Evolutionary conservation across 192 early-diverging fungal species (phyloP).

Genomic region (Backusella tuberculispora): DNA sequence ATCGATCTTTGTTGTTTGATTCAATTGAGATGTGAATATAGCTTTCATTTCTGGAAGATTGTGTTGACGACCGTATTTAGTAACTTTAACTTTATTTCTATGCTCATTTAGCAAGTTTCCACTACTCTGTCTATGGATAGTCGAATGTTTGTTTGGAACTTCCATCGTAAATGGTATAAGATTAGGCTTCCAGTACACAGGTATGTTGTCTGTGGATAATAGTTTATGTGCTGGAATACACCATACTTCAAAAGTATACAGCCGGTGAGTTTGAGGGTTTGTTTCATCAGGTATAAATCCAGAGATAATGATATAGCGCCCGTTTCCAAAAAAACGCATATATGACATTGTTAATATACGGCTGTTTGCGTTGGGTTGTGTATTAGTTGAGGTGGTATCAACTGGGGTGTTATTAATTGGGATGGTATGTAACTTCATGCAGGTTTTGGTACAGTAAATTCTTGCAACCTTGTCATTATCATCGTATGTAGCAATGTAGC

Average conservation of each 20-base stretch:
- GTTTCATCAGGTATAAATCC: not conserved
- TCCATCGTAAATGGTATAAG: not conserved
- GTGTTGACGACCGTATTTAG: not conserved
- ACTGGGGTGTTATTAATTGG: not conserved
- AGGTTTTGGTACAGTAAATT: not conserved
- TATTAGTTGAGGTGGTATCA: no score
- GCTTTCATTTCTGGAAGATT: not conserved
- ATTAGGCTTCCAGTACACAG: not conserved
- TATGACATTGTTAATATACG: not conserved
- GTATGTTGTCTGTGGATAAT: not conserved
- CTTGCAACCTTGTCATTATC: not conserved
- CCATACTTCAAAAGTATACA: not conserved
- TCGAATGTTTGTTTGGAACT: not conserved
- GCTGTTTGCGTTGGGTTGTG: not conserved
- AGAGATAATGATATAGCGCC: not conserved
- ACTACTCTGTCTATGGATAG: not conserved
- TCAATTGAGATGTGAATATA: not conserved
- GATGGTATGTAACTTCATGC: not conserved
- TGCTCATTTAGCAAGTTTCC: not conserved
- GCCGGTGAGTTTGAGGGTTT: not conserved
- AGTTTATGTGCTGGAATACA: not conserved
- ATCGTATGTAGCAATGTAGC: conserved; percentile 4
- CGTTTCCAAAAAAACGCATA: conserved; percentile 12
- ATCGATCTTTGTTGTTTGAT: not conserved
- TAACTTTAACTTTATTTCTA: no score